Base-by-base conservation (phyloP, 2,329 filamentous ascomycete species). In the Penicillium concentricum region DNA sequence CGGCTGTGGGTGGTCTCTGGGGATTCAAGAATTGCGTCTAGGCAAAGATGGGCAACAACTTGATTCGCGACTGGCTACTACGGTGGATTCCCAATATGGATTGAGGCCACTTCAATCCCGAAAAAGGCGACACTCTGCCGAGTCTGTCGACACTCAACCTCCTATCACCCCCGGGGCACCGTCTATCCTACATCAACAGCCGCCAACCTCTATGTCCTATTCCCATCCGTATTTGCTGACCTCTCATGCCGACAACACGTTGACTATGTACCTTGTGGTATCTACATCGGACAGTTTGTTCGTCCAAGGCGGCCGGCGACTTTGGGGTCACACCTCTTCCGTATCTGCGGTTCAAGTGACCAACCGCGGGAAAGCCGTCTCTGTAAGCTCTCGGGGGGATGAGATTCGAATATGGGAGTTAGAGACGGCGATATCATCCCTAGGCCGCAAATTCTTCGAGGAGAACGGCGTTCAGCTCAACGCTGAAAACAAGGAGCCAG, bases 271-370 rank as follows among this genome's bases (percentile, higher is more conserved):
- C 68, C 81, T 95, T 32, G 90, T 93, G 64, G 91, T 85, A 4
- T 93, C 91, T 0, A 90, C 84, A 4, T 76, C 84, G 1, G 81
- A 84, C 0, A 69, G 73, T 1, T 79, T 96, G 2, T 84, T 83
- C 1, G 87, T 97, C 54, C 88, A 89, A 37, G 77, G 85, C 0
- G 90, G 89, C 1, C 87, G 87, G 61, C 83, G 91, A 28, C 83
- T 97, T 6, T 96, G 91, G 90, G 92, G 92, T 8, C 92, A 96
- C 69, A 96, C 92, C 0, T 95, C 92, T 2, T 90, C 90, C 3
- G 91, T 97, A 34, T 91, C 90, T 47, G 88, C 90, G 32, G 91
- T 90, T 8, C 88, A 95, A 67, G 90, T 96, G 53, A 92, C 90
- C 18, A 85, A 89, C 43, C 85, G 89, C 37, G 92, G 92, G 18